phyloP scores from a whole-genome alignment of 1,139 yeast species.

The Saccharomyces hybrid region DNA sequence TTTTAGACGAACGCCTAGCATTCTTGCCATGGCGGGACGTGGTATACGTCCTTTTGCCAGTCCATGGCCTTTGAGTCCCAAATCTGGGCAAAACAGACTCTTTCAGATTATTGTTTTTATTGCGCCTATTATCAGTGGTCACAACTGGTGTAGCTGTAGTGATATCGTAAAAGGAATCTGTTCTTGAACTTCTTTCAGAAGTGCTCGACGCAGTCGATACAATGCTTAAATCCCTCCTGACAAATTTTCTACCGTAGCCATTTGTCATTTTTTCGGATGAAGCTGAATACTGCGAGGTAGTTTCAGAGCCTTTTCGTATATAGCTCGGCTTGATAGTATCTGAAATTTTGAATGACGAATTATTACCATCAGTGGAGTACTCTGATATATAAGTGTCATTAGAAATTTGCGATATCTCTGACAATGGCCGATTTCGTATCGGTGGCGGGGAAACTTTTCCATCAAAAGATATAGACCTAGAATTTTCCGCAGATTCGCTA shows the following conservation, averaged over 20 bases:
- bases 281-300: slow-evolving; percentile 14
- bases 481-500: slow-evolving; percentile 13
- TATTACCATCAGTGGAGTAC: slow-evolving; percentile 32
- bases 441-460: slow-evolving; percentile 13
- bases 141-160: slow-evolving; percentile 29
- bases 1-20: slow-evolving; percentile 22
- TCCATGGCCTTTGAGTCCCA: slow-evolving; percentile 22
- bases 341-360: slow-evolving; percentile 19
- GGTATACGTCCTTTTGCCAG: slow-evolving; percentile 40
- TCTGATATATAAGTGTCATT: slow-evolving; percentile 44
- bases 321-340: slow-evolving; percentile 12
- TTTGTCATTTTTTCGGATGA: slow-evolving; percentile 8
- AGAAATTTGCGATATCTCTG: slow-evolving; percentile 58
- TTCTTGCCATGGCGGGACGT: slow-evolving; percentile 28
- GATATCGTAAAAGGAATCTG: slow-evolving; percentile 37
- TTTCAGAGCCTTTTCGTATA: slow-evolving; percentile 11
- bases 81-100: slow-evolving; percentile 27
- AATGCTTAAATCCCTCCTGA: slow-evolving; percentile 32
- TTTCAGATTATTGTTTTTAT: slow-evolving; percentile 13
- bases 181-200: slow-evolving; percentile 36
- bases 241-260: slow-evolving; percentile 13
- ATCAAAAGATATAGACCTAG: slow-evolving; percentile 8
- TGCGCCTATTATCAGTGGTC: slow-evolving; percentile 17
- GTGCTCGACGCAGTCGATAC: slow-evolving; percentile 38
- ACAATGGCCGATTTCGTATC: slow-evolving; percentile 48